Evolutionary conservation across 352 stramenopile species (phyloP).

Genomic region (Bremia lactucae): DNA sequence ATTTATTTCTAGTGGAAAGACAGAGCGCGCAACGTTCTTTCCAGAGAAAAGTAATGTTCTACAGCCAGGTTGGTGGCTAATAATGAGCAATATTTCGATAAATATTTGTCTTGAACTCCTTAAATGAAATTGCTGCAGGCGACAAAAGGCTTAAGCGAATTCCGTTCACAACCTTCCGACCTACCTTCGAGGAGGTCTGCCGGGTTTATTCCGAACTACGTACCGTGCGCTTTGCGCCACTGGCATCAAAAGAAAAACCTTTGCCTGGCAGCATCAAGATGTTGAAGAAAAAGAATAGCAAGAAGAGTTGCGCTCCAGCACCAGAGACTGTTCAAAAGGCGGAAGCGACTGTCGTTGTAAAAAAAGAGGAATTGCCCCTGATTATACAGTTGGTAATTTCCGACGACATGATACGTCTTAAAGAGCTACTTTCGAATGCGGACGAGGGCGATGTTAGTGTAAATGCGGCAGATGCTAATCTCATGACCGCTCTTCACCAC

Average conservation of each 20-base stretch:
- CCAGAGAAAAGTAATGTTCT: slow-evolving; percentile 56
- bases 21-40: slow-evolving; percentile 73
- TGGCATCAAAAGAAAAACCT: slow-evolving; percentile 18
- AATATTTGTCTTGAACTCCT: too few species aligned
- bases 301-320: neutral
- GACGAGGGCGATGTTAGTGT: slow-evolving; percentile 21
- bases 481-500: slow-evolving; percentile 76
- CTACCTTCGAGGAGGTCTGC: slow-evolving; percentile 82
- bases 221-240: slow-evolving; percentile 50
- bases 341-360: neutral
- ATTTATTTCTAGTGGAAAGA: slow-evolving; percentile 62
- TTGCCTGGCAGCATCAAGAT: slow-evolving; percentile 14
- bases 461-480: slow-evolving; percentile 46
- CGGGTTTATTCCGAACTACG: slow-evolving; percentile 59
- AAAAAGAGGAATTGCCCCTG: slow-evolving; percentile 19
- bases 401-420: slow-evolving; percentile 25
- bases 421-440: slow-evolving; percentile 25
- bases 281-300: slow-evolving; percentile 23
- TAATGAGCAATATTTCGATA: too few species aligned
- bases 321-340: slow-evolving; percentile 1
- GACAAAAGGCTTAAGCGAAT: slow-evolving; percentile 66
- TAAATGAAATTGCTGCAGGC: slow-evolving; percentile 9
- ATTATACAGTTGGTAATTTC: slow-evolving; percentile 35
- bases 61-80: slow-evolving; percentile 17
- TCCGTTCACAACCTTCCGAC: slow-evolving; percentile 73